phyloP scores from a whole-genome alignment of 257 asterid genomes.

The Anisodus acutangulus region DNA sequence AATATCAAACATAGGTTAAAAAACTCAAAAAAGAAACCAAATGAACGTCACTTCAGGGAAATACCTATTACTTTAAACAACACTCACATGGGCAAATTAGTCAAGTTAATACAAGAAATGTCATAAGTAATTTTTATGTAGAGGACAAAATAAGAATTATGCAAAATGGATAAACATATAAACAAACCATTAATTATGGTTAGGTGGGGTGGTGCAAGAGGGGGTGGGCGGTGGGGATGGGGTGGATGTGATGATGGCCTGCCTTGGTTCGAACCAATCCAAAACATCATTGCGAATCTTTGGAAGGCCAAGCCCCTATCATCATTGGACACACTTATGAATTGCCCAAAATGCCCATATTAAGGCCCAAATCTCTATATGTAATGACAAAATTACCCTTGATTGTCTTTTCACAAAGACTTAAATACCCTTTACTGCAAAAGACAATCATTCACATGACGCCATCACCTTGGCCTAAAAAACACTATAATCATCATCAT shows the following conservation, averaged over 20 bases:
- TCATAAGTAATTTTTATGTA: not conserved
- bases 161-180: not conserved
- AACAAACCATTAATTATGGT: conserved; percentile 43
- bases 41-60: not conserved
- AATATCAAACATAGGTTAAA: not conserved
- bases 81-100: conserved; percentile 24
- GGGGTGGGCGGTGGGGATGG: not conserved
- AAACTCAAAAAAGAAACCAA: not conserved
- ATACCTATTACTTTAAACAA: not conserved
- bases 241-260: conserved; percentile 61
- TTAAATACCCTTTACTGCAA: conserved; percentile 42
- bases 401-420: not conserved
- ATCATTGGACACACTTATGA: conserved; percentile 36
- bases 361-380: not conserved
- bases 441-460: conserved; percentile 66
- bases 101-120: conserved; percentile 12
- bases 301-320: conserved; percentile 58
- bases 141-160: not conserved
- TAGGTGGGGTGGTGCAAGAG: not conserved
- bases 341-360: conserved; percentile 42
- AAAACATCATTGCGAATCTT: conserved; percentile 86
- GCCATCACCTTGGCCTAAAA: conserved; percentile 44
- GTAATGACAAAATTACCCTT: conserved; percentile 2
- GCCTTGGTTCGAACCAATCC: conserved; percentile 78
- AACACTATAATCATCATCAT: conserved; percentile 48